Conservation (phyloP, 345 rosid species). For the Adansonia digitata region DNA sequence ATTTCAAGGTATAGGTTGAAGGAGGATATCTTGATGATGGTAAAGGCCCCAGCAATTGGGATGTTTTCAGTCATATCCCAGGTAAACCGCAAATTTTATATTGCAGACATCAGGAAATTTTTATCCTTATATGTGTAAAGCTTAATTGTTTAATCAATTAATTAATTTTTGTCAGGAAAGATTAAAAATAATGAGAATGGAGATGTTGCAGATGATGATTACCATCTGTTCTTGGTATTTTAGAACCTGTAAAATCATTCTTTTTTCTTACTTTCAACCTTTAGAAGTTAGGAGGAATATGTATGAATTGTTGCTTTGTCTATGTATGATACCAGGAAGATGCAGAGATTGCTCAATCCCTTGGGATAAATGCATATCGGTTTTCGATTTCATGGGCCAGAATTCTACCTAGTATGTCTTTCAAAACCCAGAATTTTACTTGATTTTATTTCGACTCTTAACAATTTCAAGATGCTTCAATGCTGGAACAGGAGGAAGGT, state of each 20-base stretch:
- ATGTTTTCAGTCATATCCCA: conserved; percentile 29
- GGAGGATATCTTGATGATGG: conserved; percentile 40
- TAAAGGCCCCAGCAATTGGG: conserved; percentile 39
- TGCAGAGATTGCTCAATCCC: conserved; percentile 28
- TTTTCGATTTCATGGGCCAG: conserved; percentile 45
- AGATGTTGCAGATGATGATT: conserved; percentile 9
- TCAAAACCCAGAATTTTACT: neutral
- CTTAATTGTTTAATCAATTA: neutral
- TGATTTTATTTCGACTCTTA: neutral
- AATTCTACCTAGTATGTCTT: conserved; percentile 15
- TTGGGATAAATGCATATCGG: conserved; percentile 38
- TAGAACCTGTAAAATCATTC: neutral
- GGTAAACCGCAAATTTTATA: conserved; percentile 10
- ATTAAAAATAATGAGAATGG: conserved; percentile 11
- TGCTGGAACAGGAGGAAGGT: conserved; percentile 31
- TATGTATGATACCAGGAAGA: conserved; percentile 24
- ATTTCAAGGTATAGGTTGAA: conserved; percentile 17
- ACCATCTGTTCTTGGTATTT: conserved; percentile 8
- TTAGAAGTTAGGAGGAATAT: neutral
- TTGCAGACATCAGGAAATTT: neutral
- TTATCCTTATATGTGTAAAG: neutral
- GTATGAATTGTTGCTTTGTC: neutral
- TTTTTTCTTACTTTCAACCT: neutral
- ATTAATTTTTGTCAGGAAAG: neutral
- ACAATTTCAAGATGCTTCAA: neutral